A percentile compares a stretch with the other conserved stretches of the same genome.
Conservation (phyloP, 1,139 yeast species). For the Geotrichum klebahnii region DNA sequence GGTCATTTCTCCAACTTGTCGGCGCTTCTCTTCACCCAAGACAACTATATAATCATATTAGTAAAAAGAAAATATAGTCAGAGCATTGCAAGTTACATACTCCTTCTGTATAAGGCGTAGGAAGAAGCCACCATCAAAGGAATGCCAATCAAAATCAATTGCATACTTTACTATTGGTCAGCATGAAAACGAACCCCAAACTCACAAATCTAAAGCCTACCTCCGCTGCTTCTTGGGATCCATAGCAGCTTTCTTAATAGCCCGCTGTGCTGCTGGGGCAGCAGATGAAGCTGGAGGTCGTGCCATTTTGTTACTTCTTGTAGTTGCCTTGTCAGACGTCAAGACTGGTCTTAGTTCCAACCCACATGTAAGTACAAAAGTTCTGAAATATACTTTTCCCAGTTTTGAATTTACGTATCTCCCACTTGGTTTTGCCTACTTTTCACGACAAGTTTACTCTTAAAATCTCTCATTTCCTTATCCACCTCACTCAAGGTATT, state of each 20-base stretch:
- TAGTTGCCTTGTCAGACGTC: no score
- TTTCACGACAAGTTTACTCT: no score
- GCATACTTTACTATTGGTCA: conserved; percentile 31
- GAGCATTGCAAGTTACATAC: conserved; percentile 29
- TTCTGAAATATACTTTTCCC: no score
- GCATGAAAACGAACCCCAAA: background rate
- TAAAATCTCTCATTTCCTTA: no score
- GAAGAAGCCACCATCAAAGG: conserved; percentile 43
- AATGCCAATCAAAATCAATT: conserved; percentile 43
- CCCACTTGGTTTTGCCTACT: no score
- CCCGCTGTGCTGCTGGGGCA: conserved; percentile 6
- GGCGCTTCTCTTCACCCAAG: conserved; percentile 46
- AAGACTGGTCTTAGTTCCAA: no score
- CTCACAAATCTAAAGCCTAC: background rate
- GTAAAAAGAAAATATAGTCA: conserved; percentile 3
- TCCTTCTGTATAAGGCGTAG: conserved; percentile 38
- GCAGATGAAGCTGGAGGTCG: conserved; percentile 18
- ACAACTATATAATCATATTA: conserved; percentile 30
- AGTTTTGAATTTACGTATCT: no score
- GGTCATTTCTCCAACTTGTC: conserved; percentile 49
- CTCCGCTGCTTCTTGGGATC: conserved; percentile 21
- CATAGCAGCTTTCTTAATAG: conserved; percentile 13
- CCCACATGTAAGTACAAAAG: no score
- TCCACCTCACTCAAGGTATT: background rate
- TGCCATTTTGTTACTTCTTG: conserved; percentile 11